Evolutionary conservation across 2,329 filamentous ascomycete species (phyloP), one percentile per base, ranked within the genome.

Genomic region (Pseudogymnoascus sp.): DNA sequence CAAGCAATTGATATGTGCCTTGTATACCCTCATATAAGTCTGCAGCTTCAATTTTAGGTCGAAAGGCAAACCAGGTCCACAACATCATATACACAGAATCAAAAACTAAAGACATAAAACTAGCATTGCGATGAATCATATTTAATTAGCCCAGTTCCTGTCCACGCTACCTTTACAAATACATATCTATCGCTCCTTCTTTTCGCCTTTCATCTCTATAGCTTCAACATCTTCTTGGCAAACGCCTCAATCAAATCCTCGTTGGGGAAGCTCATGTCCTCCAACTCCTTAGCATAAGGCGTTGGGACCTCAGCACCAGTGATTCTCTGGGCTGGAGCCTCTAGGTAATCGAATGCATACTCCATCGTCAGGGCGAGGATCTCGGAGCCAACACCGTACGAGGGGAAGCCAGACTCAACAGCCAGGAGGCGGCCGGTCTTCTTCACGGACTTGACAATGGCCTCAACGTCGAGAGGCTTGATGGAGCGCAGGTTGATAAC

Each of bases 271-370:
- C 84, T 84, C 91, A 99, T 89, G 79, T 95, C 87, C 84, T 99
- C 95, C 65, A 99, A 85, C 76, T 91, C 90, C 78, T 89, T 83
- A 65, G 95, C 93, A 76, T 99, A 98, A 39, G 95, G 95, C 6
- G 95, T 99, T 61, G 95, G 95, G 11, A 99, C 95, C 77, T 99
- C 95, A 69, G 95, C 93, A 77, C 95, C 95, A 65, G 95, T 98
- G 73, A 99, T 87, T 78, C 95, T 89, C 78, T 93, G 90, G 67
- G 92, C 95, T 60, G 95, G 95, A 64, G 92, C 92, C 74, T 97
- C 88, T 69, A 99, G 89, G 82, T 96, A 98, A 81, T 99, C 95
- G 75, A 98, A 99, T 68, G 86, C 93, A 78, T 98, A 99, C 81
- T 99, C 95, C 89, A 96, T 96, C 68, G 92, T 88, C 66, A 97